Percentiles rank a stretch among this genome's conserved stretches.
Conservation (phyloP, 495 filamentous ascomycete genomes). For the Amorphotheca resinae region DNA sequence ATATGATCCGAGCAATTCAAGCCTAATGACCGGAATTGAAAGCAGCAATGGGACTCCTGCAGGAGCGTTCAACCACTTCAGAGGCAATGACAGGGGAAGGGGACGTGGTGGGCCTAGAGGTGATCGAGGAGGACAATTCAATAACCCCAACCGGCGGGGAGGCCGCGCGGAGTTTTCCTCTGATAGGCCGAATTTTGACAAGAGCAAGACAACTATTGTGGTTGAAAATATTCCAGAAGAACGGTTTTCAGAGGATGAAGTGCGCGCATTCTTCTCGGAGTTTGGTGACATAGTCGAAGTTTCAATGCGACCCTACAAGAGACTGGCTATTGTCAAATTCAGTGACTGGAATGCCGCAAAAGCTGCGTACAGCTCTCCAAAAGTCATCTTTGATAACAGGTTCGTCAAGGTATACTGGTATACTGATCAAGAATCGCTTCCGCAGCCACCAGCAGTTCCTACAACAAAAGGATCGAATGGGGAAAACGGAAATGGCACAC, state of each 20-base stretch:
- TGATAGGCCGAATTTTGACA: constrained; percentile 62
- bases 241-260: constrained; percentile 58
- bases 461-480: constrained; percentile 3
- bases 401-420: constrained; percentile 98
- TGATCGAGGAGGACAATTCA: constrained; percentile 6
- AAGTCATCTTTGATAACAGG: constrained; percentile 90
- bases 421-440: constrained; percentile 37
- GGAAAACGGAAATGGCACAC: constrained; percentile 7
- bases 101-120: constrained; percentile 15
- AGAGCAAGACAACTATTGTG: constrained; percentile 67
- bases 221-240: constrained; percentile 90
- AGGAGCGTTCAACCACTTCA: constrained; percentile 5
- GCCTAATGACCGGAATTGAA: constrained; percentile 27
- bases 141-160: constrained; percentile 7
- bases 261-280: constrained; percentile 71
- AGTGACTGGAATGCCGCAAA: constrained; percentile 60
- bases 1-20: constrained; percentile 71
- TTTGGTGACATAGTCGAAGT: constrained; percentile 70
- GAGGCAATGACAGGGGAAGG: constrained; percentile 19
- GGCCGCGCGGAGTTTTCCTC: constrained; percentile 55
- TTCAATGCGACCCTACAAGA: constrained; percentile 62
- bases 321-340: constrained; percentile 72
- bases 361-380: constrained; percentile 78
- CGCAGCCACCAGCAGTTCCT: constrained; percentile 14
- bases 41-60: constrained; percentile 1